Base-by-base conservation (phyloP, 176 grass and related monocot species). In the Paspalum vaginatum region DNA sequence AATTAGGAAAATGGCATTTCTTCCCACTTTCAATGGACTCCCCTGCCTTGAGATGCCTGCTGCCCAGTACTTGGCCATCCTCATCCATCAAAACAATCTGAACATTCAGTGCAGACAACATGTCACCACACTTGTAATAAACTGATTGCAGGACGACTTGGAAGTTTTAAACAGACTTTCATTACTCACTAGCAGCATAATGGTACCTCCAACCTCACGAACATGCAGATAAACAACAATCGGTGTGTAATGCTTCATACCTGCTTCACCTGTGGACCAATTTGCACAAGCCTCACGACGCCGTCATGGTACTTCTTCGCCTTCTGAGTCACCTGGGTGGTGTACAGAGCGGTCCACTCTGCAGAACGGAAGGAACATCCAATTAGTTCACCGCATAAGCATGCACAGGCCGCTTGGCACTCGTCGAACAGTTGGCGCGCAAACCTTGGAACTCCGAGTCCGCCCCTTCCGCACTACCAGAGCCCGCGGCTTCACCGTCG, bases 221-320 rank as follows among this genome's bases (percentile, higher is more conserved):
- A 75, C 32, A 87, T 48, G 5, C 25, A 60, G 0, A 17, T 13
- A 39, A 75, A 32, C 43, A 79, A 12, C 26, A 70, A 65, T 15
- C 26, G 67, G 27, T 6, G 22, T 11, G 11, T 11, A 68, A 51
- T 11, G 9, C 54, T 80, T 41, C 38, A 55, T 79, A 93, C 95
- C 86, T 95, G 95, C 73, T 91, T 94, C 5, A 55, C 76, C 37
- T 53, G 83, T 4, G 70, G 86, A 67, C 86, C 88, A 47, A 77
- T 32, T 38, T 80, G 66, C 44, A 54, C 77, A 27, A 98, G 83
- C 74, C 72, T 85, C 54, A 98, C 78, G 5, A 85, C 64, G 6
- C 92, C 95, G 58, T 94, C 90, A 42, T 94, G 92, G 49, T 79
- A 92, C 70, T 83, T 94, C 80, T 98, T 98, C 64, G 87, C 83